Conservation (phyloP, 169 alveolate genomes). For the Cryptosporidium sp. region DNA sequence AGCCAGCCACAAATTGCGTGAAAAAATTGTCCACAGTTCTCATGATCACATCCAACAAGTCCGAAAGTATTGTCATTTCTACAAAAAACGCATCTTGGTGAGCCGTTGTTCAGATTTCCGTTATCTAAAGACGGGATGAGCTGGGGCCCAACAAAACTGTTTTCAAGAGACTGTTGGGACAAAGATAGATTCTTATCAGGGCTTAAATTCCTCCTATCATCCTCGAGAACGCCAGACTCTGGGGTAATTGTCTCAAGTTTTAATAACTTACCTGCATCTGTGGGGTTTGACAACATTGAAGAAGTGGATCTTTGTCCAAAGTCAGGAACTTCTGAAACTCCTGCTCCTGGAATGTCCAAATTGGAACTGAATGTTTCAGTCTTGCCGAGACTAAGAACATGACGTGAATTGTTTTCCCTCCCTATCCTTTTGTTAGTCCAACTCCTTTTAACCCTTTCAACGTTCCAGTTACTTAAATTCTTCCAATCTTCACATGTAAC, state of each 20-base stretch:
- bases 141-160: background rate
- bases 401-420: background rate
- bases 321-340: background rate
- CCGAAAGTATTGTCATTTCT: conserved; percentile 41
- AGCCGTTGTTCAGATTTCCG: background rate
- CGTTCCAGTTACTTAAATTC: conserved; percentile 48
- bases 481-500: conserved; percentile 57
- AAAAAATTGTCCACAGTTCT: conserved; percentile 4
- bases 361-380: background rate
- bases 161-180: background rate
- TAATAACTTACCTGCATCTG: background rate
- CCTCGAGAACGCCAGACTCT: background rate
- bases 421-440: conserved; percentile 41
- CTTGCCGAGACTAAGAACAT: background rate
- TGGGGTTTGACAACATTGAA: background rate
- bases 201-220: background rate
- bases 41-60: conserved; percentile 30
- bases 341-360: background rate
- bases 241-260: background rate
- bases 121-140: background rate
- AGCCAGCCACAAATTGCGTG: conserved; percentile 70
- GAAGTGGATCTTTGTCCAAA: conserved; percentile 2
- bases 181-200: background rate
- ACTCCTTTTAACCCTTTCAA: conserved; percentile 34
- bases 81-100: conserved; percentile 26